Base-by-base conservation (phyloP, 192 early-diverging fungal genomes). In the Backusella morwellensis region DNA sequence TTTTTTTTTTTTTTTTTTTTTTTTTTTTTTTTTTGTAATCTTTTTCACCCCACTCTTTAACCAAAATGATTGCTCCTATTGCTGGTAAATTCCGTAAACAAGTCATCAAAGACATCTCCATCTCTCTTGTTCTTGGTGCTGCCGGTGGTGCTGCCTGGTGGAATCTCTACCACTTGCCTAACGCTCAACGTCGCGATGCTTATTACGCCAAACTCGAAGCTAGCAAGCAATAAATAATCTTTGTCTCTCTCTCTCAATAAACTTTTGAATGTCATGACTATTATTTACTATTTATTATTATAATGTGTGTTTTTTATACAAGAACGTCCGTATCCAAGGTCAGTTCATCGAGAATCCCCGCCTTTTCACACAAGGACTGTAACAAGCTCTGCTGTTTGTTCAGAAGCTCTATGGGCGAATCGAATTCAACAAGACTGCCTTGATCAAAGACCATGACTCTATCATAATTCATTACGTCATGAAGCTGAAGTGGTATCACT, bases 371-470 rank as follows among this genome's bases (percentile, higher is more conserved):
- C 91, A 98, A 93, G 38, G 79, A 83, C 34, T 86, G 75, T 77
- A 98, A 96, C 15, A 90, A 72, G n/a, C 92, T 91, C 2, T 76
- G 67, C 12, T 85, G 67, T 14, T 85, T 81, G n/a, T 86, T 85
- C 35, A 98, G 82, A 68, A 97, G 84, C 21, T 88, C 91, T 44
- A 79, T 40, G 1, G 96, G 95, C n/a, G 90, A 87, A 73, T 91
- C 95, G 83, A 87, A 93, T 82, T 96, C 95, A 34, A 90, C 90
- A 6, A 97, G 84, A 52, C 85, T 79, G 17, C 96, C 96, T 42
- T 93, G 87, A 75, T 95, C 94, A 82, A 95, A 77, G 12, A 96
- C 90, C 66, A 93, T 76, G 4, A 76, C 83, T 34, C 82, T 76
- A 72, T 89, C 86, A 63, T 89, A 89, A 47, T 84, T 79, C 54